Percentiles rank a stretch among this genome's conserved stretches.
Conservation (phyloP, 2,329 filamentous ascomycete genomes). For the Geosmithia flava region DNA sequence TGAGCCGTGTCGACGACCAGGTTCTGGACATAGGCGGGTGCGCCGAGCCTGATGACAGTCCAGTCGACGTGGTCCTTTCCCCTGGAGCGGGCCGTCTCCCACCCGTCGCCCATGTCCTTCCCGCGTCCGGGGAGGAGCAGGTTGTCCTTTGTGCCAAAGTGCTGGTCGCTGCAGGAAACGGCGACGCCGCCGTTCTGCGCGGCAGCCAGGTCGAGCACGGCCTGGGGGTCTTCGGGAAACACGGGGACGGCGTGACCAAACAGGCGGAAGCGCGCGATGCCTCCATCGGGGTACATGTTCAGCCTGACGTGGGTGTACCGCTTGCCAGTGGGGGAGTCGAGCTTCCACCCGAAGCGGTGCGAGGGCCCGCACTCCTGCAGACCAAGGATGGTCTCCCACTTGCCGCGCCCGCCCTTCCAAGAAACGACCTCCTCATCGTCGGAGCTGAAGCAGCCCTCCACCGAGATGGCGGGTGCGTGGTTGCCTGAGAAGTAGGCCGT, state of each 20-base stretch:
- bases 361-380: slow-evolving; percentile 62
- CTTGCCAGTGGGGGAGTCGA: slow-evolving; percentile 45
- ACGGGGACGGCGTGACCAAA: slow-evolving; percentile 61
- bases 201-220: slow-evolving; percentile 63
- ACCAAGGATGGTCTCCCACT: slow-evolving; percentile 62
- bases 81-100: slow-evolving; percentile 70
- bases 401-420: slow-evolving; percentile 44
- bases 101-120: slow-evolving; percentile 79
- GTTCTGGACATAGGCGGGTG: slow-evolving; percentile 49
- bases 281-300: slow-evolving; percentile 86
- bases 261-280: slow-evolving; percentile 69
- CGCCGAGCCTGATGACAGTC: slow-evolving; percentile 65
- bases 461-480: slow-evolving; percentile 66
- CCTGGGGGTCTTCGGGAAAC: slow-evolving; percentile 53
- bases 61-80: slow-evolving; percentile 65
- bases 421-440: slow-evolving; percentile 51
- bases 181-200: slow-evolving; percentile 70
- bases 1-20: slow-evolving; percentile 71
- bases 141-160: slow-evolving; percentile 74
- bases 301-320: slow-evolving; percentile 79
- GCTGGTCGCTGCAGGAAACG: slow-evolving; percentile 66
- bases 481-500: slow-evolving; percentile 76
- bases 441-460: slow-evolving; percentile 60
- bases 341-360: slow-evolving; percentile 61
- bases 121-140: slow-evolving; percentile 67